These are phyloP conservation scores for Vanrija humicola DNA, from an alignment of 1,284 basidiomycete species.

Conservation along the genomic window DNA sequence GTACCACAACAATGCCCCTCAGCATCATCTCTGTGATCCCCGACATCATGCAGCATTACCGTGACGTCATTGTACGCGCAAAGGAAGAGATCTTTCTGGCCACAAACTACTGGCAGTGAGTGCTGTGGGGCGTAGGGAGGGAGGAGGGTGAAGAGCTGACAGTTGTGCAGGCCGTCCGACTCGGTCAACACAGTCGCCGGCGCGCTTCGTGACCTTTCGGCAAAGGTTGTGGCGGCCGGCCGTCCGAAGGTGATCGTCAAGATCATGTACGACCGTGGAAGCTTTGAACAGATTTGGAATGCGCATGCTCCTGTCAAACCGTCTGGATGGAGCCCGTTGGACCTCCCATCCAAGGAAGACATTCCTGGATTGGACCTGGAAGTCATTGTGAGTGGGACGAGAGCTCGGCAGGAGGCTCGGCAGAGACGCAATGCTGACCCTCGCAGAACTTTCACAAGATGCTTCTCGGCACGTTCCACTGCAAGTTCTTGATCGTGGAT, in stretches of 20 bases:
- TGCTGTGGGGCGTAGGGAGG: not conserved
- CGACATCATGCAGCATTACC: conserved; percentile 60
- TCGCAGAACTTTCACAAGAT: conserved; percentile 53
- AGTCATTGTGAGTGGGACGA: conserved; percentile 51
- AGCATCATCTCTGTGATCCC: conserved; percentile 54
- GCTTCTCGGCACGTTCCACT: conserved; percentile 69
- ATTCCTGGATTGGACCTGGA: conserved; percentile 62
- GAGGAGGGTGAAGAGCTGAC: not conserved
- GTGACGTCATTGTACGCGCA: conserved; percentile 56
- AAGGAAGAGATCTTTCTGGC: conserved; percentile 59
- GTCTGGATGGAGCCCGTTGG: conserved; percentile 56
- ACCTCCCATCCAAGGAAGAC: conserved; percentile 58
- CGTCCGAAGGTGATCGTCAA: conserved; percentile 57
- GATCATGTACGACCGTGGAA: conserved; percentile 66
- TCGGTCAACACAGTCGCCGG: conserved; percentile 56
- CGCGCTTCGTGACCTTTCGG: conserved; percentile 58
- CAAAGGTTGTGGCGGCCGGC: conserved; percentile 50
- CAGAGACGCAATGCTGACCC: conserved; percentile 46
- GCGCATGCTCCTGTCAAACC: conserved; percentile 58
- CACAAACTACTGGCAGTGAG: conserved; percentile 58
- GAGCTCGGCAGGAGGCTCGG: not conserved
- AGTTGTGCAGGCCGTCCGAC: conserved; percentile 50
- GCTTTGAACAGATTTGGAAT: conserved; percentile 55
- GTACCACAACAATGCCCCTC: conserved; percentile 57
- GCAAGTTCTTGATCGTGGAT: conserved; percentile 72